phyloP scores from a whole-genome alignment of 2,329 filamentous ascomycete species.

The Nothophoma quercina region DNA sequence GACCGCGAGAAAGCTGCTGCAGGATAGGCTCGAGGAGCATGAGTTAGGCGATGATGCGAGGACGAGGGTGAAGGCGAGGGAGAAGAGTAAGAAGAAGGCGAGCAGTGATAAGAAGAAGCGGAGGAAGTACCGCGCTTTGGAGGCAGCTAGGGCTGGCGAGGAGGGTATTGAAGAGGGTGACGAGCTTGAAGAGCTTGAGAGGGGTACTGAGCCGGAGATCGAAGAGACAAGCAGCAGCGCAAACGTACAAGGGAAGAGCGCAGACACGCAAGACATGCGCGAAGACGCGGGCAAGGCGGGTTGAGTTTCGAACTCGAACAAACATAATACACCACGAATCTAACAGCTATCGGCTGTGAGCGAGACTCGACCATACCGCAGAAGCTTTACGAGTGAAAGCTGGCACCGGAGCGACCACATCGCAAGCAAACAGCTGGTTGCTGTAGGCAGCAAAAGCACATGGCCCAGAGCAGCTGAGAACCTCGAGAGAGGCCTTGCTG shows the following conservation, averaged over 20 bases:
- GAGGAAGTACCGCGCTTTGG: constrained; percentile 69
- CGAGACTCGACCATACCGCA: neutral
- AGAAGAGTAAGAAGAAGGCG: constrained; percentile 72
- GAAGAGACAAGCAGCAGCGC: neutral
- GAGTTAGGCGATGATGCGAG: constrained; percentile 75
- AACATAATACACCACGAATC: neutral
- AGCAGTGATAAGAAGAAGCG: constrained; percentile 83
- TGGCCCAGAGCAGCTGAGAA: too few relatives aligned
- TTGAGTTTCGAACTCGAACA: too few relatives aligned
- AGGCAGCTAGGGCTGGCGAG: constrained; percentile 47
- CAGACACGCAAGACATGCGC: neutral
- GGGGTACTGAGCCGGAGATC: constrained; percentile 29
- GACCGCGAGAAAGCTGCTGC: constrained; percentile 79
- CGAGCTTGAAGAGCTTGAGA: constrained; percentile 60
- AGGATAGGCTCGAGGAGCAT: constrained; percentile 77
- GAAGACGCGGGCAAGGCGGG: constrained; percentile 5
- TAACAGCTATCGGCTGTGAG: neutral
- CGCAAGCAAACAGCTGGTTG: too few relatives aligned
- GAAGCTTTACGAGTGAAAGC: too few relatives aligned
- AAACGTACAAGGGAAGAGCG: neutral
- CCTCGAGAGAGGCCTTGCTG: too few relatives aligned
- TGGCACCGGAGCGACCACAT: too few relatives aligned
- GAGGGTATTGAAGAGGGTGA: constrained; percentile 73
- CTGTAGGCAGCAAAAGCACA: too few relatives aligned
- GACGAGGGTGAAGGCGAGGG: constrained; percentile 67